A percentile compares a stretch with the other conserved stretches of the same genome.
These are phyloP conservation scores for Circinella umbellata DNA, from an alignment of 371 early-diverging fungal genomes.

Conservation along the genomic window DNA sequence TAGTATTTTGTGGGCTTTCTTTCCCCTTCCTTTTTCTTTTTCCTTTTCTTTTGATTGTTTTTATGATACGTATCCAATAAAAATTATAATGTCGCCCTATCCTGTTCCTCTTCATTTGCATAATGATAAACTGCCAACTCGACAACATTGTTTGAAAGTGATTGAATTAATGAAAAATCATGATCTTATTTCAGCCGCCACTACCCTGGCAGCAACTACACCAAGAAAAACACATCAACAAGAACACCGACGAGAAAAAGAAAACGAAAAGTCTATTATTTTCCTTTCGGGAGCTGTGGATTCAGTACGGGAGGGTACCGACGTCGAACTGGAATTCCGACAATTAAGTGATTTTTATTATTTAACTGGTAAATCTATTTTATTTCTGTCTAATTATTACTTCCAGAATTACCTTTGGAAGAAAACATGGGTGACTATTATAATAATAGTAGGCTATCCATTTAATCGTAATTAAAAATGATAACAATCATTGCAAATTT, in stretches of 20 bases:
- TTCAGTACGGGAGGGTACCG: conserved; percentile 53
- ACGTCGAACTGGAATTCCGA: conserved; percentile 57
- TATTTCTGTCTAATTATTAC: not conserved
- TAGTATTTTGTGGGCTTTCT: no score
- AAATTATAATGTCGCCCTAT: conserved; percentile 32
- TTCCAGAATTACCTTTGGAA: not conserved
- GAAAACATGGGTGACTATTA: no score
- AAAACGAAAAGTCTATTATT: conserved; percentile 24
- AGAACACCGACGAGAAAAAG: not conserved
- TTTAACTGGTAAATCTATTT: conserved; percentile 42
- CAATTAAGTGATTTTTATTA: conserved; percentile 66
- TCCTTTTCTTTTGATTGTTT: no score
- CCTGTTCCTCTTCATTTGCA: not conserved
- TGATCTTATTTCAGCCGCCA: not conserved
- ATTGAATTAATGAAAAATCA: conserved; percentile 7
- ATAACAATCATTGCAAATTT: not conserved
- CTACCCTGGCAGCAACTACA: not conserved
- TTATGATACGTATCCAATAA: no score
- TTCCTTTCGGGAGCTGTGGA: conserved; percentile 40
- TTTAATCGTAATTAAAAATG: no score
- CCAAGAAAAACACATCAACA: not conserved
- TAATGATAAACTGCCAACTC: conserved; percentile 27
- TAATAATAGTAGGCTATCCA: no score
- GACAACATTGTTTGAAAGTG: conserved; percentile 30
- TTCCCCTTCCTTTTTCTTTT: no score